Conservation (phyloP, 495 filamentous ascomycete species). For the Penicillium ucsense region DNA sequence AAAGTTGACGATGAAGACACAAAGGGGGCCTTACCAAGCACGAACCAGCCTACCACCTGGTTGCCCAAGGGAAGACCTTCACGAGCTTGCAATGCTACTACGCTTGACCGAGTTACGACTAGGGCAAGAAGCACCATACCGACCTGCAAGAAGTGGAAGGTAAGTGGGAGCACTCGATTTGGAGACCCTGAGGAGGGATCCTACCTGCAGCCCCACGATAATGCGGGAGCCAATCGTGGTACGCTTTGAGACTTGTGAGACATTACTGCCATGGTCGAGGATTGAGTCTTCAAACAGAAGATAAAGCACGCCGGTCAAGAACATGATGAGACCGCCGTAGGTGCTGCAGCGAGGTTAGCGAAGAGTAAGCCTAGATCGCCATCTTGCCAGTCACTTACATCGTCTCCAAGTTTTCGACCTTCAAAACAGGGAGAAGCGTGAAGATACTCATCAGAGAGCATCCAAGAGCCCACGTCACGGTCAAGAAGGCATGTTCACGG, state of each 20-base stretch:
- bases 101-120: slow-evolving; percentile 75
- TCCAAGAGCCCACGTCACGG: slow-evolving; percentile 61
- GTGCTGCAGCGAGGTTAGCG: slow-evolving; percentile 44
- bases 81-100: slow-evolving; percentile 73
- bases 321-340: slow-evolving; percentile 70
- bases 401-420: slow-evolving; percentile 63
- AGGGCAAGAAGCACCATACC: slow-evolving; percentile 81
- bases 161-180: not conserved
- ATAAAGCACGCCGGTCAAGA: slow-evolving; percentile 67
- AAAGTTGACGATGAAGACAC: slow-evolving; percentile 1
- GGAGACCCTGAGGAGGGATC: not conserved
- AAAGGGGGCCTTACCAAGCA: slow-evolving; percentile 52
- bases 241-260: slow-evolving; percentile 15
- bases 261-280: slow-evolving; percentile 19
- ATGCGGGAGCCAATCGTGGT: slow-evolving; percentile 37
- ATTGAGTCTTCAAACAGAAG: slow-evolving; percentile 71
- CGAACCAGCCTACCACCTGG: slow-evolving; percentile 76
- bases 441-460: slow-evolving; percentile 83
- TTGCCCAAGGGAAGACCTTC: slow-evolving; percentile 83
- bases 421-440: slow-evolving; percentile 78
- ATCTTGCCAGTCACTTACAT: slow-evolving; percentile 50
- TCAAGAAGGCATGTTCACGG: slow-evolving; percentile 49
- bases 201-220: slow-evolving; percentile 49
- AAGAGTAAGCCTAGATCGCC: not conserved
- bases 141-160: slow-evolving; percentile 28